A percentile compares a stretch with the other conserved stretches of the same genome.
Conservation (phyloP, 2,329 filamentous ascomycete species). For the Pestalotiopsis sp. region DNA sequence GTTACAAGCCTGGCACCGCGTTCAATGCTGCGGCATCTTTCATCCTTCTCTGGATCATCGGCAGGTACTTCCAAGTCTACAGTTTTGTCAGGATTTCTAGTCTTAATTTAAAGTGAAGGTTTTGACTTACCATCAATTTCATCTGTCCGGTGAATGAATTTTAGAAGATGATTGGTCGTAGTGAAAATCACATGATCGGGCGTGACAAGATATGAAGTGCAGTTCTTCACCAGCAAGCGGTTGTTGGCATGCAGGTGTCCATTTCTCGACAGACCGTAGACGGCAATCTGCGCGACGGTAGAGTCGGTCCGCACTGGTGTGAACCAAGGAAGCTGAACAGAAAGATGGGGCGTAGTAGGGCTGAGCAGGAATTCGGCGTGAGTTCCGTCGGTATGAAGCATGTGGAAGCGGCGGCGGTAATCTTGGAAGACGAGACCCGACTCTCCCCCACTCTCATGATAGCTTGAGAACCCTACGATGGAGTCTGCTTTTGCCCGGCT, state of each 20-base stretch:
- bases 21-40: conserved; percentile 90
- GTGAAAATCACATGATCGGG: conserved; percentile 86
- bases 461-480: conserved; percentile 32
- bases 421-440: conserved; percentile 45
- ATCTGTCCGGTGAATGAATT: conserved; percentile 82
- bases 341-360: conserved; percentile 36
- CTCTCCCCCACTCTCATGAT: conserved; percentile 31
- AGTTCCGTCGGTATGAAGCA: conserved; percentile 3
- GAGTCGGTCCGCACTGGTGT: conserved; percentile 47
- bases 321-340: conserved; percentile 54
- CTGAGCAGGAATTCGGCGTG: conserved; percentile 24
- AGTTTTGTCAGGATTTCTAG: conserved; percentile 16
- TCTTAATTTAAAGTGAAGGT: not conserved
- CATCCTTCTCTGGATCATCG: conserved; percentile 90
- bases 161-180: conserved; percentile 88
- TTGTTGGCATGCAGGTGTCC: conserved; percentile 81
- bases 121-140: conserved; percentile 58
- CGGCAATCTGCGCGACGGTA: conserved; percentile 41
- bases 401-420: conserved; percentile 38
- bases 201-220: conserved; percentile 87
- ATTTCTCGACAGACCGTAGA: conserved; percentile 70
- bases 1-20: conserved; percentile 85
- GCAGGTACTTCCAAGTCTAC: conserved; percentile 80
- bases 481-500: conserved; percentile 29
- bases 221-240: conserved; percentile 77